Base-by-base conservation (phyloP, 495 filamentous ascomycete genomes). In the Annulohypoxylon nitens region DNA sequence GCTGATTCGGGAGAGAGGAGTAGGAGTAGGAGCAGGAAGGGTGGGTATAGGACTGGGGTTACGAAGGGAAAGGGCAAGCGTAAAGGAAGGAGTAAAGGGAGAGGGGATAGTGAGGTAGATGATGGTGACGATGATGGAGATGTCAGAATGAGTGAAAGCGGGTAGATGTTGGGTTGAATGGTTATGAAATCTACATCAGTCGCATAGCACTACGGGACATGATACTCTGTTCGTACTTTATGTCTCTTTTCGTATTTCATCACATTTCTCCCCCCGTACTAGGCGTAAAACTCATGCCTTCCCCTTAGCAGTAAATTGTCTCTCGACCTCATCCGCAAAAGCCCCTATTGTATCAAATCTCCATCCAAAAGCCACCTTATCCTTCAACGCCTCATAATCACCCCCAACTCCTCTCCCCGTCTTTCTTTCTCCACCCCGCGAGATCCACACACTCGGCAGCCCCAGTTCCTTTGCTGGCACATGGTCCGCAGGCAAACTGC, bases 401-500 rank as follows among this genome's bases (percentile, higher is more conserved):
- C 83, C 83, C 0, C 83, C 83, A 10, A 79, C 76, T 76, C 86
- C 75, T 81, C 83, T 76, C 78, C 84, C 51, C 73, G 82, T 67
- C 70, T 82, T 20, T 79, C 78, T 26, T 75, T 81, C 84, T 0
- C 82, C 84, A 5, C 83, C 82, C 65, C 93, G 80, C 73, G 85
- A 87, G 77, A 97, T 94, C 91, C 92, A 97, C 45, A 88, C 87
- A 54, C 88, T 90, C 34, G 76, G 78, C 57, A 96, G 75, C 20
- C 90, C 90, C 50, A 90, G 69, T 79, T 87, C 77, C 75, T 84
- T 86, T 20, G 89, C 90, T 0, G 93, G 90, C 4, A 88, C 83
- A 81, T 95, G 92, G 80, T 95, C 93, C 73, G 90, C 88, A 41
- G 83, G 85, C 82, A 93, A 79, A 45, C 90, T 92, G 75, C 91